Percentiles rank a stretch among this genome's conserved stretches.
phyloP scores from a whole-genome alignment of 1,139 yeast genomes.

The Saccharomyces hybrid region DNA sequence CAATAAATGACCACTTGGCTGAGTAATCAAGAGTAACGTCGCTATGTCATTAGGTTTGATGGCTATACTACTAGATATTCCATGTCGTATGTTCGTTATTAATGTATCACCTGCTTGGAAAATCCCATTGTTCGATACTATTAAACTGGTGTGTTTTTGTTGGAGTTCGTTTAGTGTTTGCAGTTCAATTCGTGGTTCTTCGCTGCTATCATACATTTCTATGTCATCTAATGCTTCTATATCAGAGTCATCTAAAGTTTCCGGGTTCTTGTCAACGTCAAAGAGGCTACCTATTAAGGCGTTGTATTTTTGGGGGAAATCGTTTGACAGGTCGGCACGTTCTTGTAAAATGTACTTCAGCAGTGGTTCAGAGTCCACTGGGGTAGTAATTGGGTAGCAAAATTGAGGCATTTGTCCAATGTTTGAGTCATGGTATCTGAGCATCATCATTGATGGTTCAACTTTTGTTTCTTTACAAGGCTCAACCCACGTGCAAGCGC shows the following conservation, averaged over 20 bases:
- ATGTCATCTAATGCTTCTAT: constrained; percentile 11
- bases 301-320: neutral
- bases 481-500: neutral
- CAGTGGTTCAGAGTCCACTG: neutral
- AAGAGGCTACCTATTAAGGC: neutral
- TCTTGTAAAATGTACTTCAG: neutral
- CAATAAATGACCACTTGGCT: constrained; percentile 13
- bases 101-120: constrained; percentile 7
- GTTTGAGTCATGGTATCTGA: neutral
- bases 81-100: constrained; percentile 4
- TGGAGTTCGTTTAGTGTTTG: neutral
- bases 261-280: constrained; percentile 7
- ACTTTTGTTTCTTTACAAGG: neutral
- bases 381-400: neutral
- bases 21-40: constrained; percentile 12
- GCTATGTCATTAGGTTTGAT: constrained; percentile 3
- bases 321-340: neutral
- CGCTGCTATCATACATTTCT: neutral
- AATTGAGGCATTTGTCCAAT: neutral
- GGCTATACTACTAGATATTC: constrained; percentile 11
- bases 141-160: constrained; percentile 3
- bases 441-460: neutral
- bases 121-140: constrained; percentile 11
- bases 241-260: constrained; percentile 17
- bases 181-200: neutral